These are phyloP conservation scores for Emmonsiellopsis sp. DNA, from an alignment of 2,329 filamentous ascomycete species.

Conservation along the genomic window DNA sequence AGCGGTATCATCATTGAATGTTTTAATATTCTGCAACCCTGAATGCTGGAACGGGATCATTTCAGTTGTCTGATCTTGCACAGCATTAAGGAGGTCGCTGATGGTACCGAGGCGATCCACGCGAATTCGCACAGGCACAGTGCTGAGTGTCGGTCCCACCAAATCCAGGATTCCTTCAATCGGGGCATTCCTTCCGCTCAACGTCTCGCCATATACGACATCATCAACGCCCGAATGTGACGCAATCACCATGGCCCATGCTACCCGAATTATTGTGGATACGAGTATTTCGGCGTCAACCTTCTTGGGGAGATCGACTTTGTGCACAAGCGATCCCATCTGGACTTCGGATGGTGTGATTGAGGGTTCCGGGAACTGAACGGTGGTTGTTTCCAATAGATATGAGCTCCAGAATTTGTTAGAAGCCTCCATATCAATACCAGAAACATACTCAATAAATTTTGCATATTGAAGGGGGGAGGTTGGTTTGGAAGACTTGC, in stretches of 20 bases:
- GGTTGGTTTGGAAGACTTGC: background rate
- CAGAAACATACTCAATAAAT: conserved; percentile 19
- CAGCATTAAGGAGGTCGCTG: conserved; percentile 41
- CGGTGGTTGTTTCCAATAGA: conserved; percentile 7
- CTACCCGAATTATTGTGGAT: conserved; percentile 30
- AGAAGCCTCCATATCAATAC: conserved; percentile 9
- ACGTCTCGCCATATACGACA: conserved; percentile 33
- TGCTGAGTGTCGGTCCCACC: conserved; percentile 33
- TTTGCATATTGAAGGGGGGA: conserved; percentile 11
- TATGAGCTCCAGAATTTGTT: conserved; percentile 14
- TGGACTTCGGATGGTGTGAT: conserved; percentile 2
- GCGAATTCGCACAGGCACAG: conserved; percentile 29
- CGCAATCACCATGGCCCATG: conserved; percentile 31
- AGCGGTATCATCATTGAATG: conserved; percentile 38
- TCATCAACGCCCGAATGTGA: conserved; percentile 28
- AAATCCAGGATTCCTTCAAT: conserved; percentile 31
- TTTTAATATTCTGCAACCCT: conserved; percentile 34
- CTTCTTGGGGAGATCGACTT: conserved; percentile 1
- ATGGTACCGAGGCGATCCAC: conserved; percentile 25
- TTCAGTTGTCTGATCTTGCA: conserved; percentile 45
- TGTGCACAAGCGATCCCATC: background rate
- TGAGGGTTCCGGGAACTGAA: conserved; percentile 11
- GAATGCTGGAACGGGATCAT: conserved; percentile 52
- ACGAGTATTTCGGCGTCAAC: conserved; percentile 12
- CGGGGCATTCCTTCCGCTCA: conserved; percentile 31